Conservation (phyloP, 1,284 basidiomycete genomes). For the Vanrija pseudolonga region DNA sequence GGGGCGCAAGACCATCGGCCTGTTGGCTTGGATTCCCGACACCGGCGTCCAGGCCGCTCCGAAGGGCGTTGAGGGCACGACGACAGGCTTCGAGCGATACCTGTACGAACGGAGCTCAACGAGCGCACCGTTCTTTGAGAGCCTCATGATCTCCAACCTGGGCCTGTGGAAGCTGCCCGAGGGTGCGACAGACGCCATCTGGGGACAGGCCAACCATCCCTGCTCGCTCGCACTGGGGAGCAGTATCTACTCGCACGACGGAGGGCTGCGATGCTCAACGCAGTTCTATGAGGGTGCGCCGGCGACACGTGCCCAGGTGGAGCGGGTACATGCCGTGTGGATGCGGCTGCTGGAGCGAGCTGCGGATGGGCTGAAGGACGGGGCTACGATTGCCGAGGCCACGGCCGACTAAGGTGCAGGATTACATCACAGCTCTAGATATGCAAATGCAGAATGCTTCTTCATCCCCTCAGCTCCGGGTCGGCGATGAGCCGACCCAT, state of each 20-base stretch:
- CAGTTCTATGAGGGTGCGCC: neutral
- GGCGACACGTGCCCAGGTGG: neutral
- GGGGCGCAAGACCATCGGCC: slow-evolving; percentile 24
- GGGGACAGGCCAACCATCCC: slow-evolving; percentile 23
- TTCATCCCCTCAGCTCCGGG: slow-evolving; percentile 3
- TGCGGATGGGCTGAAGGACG: neutral
- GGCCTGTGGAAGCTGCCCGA: slow-evolving; percentile 24
- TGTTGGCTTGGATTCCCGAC: slow-evolving; percentile 36
- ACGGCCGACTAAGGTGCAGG: too few relatives aligned
- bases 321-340: neutral
- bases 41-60: slow-evolving; percentile 2
- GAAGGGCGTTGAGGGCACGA: neutral
- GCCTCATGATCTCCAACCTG: slow-evolving; percentile 37
- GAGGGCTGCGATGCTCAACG: neutral
- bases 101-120: slow-evolving; percentile 18
- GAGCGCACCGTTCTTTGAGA: slow-evolving; percentile 13
- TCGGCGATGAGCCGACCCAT: slow-evolving; percentile 6
- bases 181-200: slow-evolving; percentile 27
- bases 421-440: too few relatives aligned
- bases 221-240: neutral
- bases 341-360: neutral
- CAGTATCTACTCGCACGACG: neutral
- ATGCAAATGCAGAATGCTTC: neutral
- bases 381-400: too few relatives aligned
- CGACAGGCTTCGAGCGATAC: slow-evolving; percentile 43